Evolutionary conservation across 2,329 filamentous ascomycete species (phyloP), one percentile per base, ranked within the genome.

Genomic region (Capronia americana): DNA sequence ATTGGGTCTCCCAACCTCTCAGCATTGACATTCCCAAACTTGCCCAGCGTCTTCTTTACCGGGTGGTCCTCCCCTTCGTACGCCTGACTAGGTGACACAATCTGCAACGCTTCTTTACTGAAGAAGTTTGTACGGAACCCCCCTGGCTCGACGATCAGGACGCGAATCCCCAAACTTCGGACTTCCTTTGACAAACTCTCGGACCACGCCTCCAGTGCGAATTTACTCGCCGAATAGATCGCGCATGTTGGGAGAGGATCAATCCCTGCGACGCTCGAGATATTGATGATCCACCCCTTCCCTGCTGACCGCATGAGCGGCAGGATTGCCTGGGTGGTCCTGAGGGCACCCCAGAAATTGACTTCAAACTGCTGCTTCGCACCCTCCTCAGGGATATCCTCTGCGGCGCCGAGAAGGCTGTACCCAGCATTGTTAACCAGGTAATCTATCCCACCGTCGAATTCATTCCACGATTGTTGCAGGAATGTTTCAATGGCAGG

Each of bases 101-200:
- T 44, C 50, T 56, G 66, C 32, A 63, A 6, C 14, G 56, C 17
- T 38, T 70, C 61, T 5, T 73, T 72, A 5, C 63, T 71, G 1
- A 79, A 70, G 69, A 82, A 82, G 20, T 79, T 78, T 1, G 81
- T 82, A 1, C 79, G 74, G 71, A 81, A 82, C 0, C 73, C 76
- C 0, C 81, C 80, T 0, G 80, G 80, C 69, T 82, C 78, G 1
- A 82, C 78, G 30, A 82, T 73, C 7, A 82, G 69, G 1, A 81
- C 76, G 1, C 71, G 57, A 32, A 82, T 74, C 10, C 74, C 73
- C 61, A 82, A 77, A 0, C 73, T 68, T 4, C 72, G 72, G 0
- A 82, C 71, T 63, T 82, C 80, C 1, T 64, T 62, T 0, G 77
- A 73, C 0, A 82, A 69, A 0, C 77, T 72, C 63, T 82, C 80